phyloP scores from a whole-genome alignment of 2,329 filamentous ascomycete genomes.

The Proliferodiscus dingleyae region DNA sequence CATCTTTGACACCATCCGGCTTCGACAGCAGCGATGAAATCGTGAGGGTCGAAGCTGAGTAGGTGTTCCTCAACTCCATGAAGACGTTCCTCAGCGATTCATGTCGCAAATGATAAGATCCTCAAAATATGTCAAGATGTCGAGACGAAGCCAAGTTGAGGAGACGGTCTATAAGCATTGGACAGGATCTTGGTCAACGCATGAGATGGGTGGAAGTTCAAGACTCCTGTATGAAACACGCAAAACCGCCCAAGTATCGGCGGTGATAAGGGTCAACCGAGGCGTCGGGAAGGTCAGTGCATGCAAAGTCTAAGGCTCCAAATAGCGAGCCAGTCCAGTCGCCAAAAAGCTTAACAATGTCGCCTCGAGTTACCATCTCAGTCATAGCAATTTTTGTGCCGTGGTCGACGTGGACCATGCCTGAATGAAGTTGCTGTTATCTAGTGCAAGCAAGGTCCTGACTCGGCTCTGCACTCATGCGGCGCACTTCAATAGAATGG shows the following conservation, averaged over 20 bases:
- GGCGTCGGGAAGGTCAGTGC: too few species aligned
- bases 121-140: background rate
- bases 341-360: too few species aligned
- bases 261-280: background rate
- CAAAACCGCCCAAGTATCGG: background rate
- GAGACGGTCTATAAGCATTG: too few species aligned
- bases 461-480: too few species aligned
- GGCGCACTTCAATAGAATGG: too few species aligned
- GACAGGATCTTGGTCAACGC: background rate
- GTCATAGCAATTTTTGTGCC: too few species aligned
- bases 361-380: too few species aligned
- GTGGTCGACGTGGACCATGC: too few species aligned
- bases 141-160: background rate
- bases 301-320: too few species aligned
- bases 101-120: background rate
- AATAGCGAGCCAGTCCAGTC: too few species aligned
- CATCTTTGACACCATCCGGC: constrained; percentile 16
- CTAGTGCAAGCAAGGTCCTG: too few species aligned
- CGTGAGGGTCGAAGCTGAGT: constrained; percentile 23
- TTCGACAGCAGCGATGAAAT: constrained; percentile 22
- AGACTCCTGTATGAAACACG: background rate
- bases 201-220: background rate
- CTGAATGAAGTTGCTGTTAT: too few species aligned
- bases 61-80: constrained; percentile 16
- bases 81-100: constrained; percentile 1